Conservation (phyloP, 192 early-diverging fungal species). For the Irineochytrium annulatum region DNA sequence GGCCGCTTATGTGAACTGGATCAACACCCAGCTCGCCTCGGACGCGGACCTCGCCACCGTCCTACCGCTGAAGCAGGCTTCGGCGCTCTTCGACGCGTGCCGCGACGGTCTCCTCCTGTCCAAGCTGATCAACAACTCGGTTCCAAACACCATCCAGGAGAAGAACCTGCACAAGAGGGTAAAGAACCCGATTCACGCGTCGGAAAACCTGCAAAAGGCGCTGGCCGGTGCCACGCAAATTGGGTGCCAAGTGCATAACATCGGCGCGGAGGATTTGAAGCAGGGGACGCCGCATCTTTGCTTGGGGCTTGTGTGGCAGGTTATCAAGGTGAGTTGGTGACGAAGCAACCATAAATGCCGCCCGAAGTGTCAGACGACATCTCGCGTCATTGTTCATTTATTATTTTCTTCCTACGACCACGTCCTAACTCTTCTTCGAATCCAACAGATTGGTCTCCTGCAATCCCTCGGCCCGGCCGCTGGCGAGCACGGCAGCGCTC, state of each 20-base stretch:
- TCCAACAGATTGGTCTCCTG: constrained; percentile 15
- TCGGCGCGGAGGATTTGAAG: constrained; percentile 27
- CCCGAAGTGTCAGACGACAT: no score
- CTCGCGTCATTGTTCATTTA: background rate
- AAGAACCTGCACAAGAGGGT: constrained; percentile 11
- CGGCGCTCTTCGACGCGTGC: constrained; percentile 32
- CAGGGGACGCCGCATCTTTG: constrained; percentile 25
- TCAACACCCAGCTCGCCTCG: constrained; percentile 28
- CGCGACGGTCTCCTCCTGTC: constrained; percentile 36
- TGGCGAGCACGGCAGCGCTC: background rate
- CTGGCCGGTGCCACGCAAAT: constrained; percentile 21
- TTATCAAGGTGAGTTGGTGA: constrained; percentile 27
- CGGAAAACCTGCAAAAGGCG: constrained; percentile 25
- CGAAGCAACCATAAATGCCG: no score
- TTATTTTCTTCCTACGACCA: background rate
- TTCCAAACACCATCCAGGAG: constrained; percentile 34
- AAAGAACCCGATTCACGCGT: constrained; percentile 23
- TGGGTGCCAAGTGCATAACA: constrained; percentile 30
- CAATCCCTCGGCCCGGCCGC: constrained; percentile 6
- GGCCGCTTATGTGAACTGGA: constrained; percentile 37
- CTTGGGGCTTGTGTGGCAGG: constrained; percentile 34
- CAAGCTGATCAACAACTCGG: constrained; percentile 44
- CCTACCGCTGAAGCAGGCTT: constrained; percentile 19
- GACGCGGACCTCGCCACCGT: constrained; percentile 22
- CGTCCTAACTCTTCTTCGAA: background rate